A percentile compares a stretch with the other conserved stretches of the same genome.
Conservation (phyloP, 768 basidiomycete genomes). For the Cyclocybe aegerita region DNA sequence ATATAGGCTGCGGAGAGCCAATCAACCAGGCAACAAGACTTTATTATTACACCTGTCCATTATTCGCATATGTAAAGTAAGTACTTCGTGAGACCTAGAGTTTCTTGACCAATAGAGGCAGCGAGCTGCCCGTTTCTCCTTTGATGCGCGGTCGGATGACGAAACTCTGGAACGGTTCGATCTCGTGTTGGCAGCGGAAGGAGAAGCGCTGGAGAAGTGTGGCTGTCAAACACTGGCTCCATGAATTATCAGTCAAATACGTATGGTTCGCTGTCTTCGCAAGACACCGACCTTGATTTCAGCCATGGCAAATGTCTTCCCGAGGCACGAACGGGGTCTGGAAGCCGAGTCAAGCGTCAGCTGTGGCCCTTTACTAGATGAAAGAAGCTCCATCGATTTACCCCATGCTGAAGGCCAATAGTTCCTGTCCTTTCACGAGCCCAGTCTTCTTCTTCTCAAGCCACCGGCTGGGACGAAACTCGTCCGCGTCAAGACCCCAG, state of each 20-base stretch:
- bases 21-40: neutral
- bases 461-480: constrained; percentile 68
- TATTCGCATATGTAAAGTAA: neutral
- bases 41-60: neutral
- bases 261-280: neutral
- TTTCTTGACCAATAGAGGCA: constrained; percentile 51
- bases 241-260: neutral
- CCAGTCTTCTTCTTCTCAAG: constrained; percentile 33
- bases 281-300: constrained; percentile 55
- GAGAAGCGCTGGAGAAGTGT: constrained; percentile 55
- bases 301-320: constrained; percentile 53
- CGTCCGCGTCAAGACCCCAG: constrained; percentile 61
- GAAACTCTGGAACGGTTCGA: constrained; percentile 66
- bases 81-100: constrained; percentile 16
- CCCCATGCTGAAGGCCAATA: constrained; percentile 63
- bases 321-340: constrained; percentile 62
- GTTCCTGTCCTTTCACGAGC: constrained; percentile 35
- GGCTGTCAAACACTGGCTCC: constrained; percentile 36
- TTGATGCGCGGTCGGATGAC: constrained; percentile 59
- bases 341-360: constrained; percentile 7
- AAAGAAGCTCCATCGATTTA: constrained; percentile 22
- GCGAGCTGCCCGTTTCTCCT: constrained; percentile 52
- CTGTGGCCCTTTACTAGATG: constrained; percentile 1
- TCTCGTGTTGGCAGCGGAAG: constrained; percentile 49
- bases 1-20: neutral